Evolutionary conservation across 2,329 filamentous ascomycete species (phyloP).

Genomic region (Aspergillus quadrilineatus): DNA sequence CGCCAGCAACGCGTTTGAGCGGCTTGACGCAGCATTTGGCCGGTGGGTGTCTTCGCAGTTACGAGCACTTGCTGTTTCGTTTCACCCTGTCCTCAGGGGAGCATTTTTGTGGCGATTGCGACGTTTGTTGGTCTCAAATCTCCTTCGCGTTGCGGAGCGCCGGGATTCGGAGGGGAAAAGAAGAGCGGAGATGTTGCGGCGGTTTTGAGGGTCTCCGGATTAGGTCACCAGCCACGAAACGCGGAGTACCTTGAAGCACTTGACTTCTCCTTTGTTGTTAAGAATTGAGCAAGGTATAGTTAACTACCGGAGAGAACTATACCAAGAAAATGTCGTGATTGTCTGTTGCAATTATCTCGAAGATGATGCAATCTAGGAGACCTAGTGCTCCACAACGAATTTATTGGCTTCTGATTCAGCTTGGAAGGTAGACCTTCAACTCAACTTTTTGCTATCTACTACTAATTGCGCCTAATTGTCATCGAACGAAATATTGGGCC

Average conservation of each 20-base stretch:
- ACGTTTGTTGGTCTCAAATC: slow-evolving; percentile 17
- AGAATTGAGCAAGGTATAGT: neutral
- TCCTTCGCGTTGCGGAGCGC: slow-evolving; percentile 29
- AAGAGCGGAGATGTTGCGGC: slow-evolving; percentile 14
- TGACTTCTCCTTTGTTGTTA: neutral
- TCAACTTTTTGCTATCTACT: neutral
- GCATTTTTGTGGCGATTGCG: slow-evolving; percentile 23
- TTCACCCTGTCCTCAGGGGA: slow-evolving; percentile 19
- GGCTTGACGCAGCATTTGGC: slow-evolving; percentile 40
- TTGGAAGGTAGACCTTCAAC: neutral
- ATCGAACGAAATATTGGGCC: too few relatives aligned
- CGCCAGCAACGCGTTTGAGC: slow-evolving; percentile 37
- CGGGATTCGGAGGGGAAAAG: slow-evolving; percentile 36
- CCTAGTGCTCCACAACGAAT: neutral
- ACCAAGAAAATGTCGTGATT: neutral
- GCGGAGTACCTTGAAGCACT: neutral
- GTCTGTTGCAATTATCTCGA: slow-evolving; percentile 7
- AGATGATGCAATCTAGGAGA: slow-evolving; percentile 6
- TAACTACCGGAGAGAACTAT: neutral
- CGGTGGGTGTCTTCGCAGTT: slow-evolving; percentile 11
- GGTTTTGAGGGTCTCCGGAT: slow-evolving; percentile 10
- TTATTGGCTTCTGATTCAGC: too few relatives aligned
- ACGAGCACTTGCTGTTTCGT: neutral
- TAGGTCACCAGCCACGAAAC: slow-evolving; percentile 2
- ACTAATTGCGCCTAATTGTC: too few relatives aligned